These are phyloP conservation scores for Babesia ovis DNA, from an alignment of 169 alveolate species.

Conservation along the genomic window DNA sequence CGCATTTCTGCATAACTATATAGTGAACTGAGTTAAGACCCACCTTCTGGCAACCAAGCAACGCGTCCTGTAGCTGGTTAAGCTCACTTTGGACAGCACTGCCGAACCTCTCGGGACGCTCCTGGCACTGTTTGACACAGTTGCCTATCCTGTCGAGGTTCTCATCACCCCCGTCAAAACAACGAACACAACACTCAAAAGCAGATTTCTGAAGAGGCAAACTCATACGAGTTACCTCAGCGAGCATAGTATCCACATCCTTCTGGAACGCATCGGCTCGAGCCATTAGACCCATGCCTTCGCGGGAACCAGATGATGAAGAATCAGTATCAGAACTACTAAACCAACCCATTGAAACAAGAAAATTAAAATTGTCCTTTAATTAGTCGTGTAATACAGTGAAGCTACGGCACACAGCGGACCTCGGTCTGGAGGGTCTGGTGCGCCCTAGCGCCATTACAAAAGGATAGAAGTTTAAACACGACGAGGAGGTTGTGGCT, in stretches of 20 bases:
- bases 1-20: slow-evolving; percentile 68
- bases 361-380: background rate
- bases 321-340: background rate
- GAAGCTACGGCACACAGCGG: slow-evolving; percentile 38
- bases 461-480: slow-evolving; percentile 11
- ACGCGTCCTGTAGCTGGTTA: slow-evolving; percentile 70
- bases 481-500: slow-evolving; percentile 72
- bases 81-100: slow-evolving; percentile 76
- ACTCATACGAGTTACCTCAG: slow-evolving; percentile 72
- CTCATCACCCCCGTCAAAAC: slow-evolving; percentile 71
- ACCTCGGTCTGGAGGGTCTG: slow-evolving; percentile 4
- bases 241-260: slow-evolving; percentile 71
- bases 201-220: slow-evolving; percentile 76
- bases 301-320: slow-evolving; percentile 45
- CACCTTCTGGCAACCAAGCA: slow-evolving; percentile 75
- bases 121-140: slow-evolving; percentile 77
- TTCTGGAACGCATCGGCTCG: slow-evolving; percentile 76
- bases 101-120: slow-evolving; percentile 74
- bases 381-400: background rate
- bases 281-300: slow-evolving; percentile 55
- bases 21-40: slow-evolving; percentile 5
- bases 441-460: background rate
- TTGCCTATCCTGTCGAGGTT: slow-evolving; percentile 74
- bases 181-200: slow-evolving; percentile 72
- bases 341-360: slow-evolving; percentile 57